Evolutionary conservation across 2,329 filamentous ascomycete genomes (phyloP), one percentile per base, ranked within the genome.

Genomic region (Alternaria gaisen): DNA sequence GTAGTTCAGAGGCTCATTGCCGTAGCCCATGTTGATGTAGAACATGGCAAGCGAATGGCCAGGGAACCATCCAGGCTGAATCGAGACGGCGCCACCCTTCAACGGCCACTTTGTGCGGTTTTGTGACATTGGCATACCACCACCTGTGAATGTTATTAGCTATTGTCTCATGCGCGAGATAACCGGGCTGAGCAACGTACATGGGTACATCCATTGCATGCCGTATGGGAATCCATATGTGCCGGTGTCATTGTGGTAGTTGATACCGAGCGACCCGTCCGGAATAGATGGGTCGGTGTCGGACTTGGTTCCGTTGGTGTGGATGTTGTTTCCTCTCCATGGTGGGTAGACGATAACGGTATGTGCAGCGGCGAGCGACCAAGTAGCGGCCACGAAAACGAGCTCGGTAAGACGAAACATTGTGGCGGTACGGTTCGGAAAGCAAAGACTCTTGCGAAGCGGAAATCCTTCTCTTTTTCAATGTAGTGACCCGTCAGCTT

Each of bases 151-250:
- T 16, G 16, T 16, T 60, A 34, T 72, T 54, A 72, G 66, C 53
- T 26, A 47, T 34, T 20, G 18, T 34, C 16, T 38, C 24, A 26
- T 20, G 32, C 32, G 18, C 18, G 24, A 14, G 10, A 34, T 9
- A 22, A 32, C 4, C 8, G 22, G 16, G 20, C 55, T 24, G 28
- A 36, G 42, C n/a, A 11, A 83, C 92, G 82, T 83, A 97, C 93
- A 97, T 79, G 94, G 93, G 83, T 97, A 97, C 77, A 90, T 88
- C 93, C 93, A 97, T 82, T 97, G 91, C 91, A 95, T 94, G 80
- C 93, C 94, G 69, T 91, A 97, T 2, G 93, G 93, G 70, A 88
- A 95, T 0, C 80, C 74, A 18, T 76, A 72, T 16, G 82, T 81
- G 22, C 80, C 81, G 55, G 84, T 84, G 18, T 80, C 81, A 53